Conservation (phyloP, 768 basidiomycete species). For the Tulasnella sp. region DNA sequence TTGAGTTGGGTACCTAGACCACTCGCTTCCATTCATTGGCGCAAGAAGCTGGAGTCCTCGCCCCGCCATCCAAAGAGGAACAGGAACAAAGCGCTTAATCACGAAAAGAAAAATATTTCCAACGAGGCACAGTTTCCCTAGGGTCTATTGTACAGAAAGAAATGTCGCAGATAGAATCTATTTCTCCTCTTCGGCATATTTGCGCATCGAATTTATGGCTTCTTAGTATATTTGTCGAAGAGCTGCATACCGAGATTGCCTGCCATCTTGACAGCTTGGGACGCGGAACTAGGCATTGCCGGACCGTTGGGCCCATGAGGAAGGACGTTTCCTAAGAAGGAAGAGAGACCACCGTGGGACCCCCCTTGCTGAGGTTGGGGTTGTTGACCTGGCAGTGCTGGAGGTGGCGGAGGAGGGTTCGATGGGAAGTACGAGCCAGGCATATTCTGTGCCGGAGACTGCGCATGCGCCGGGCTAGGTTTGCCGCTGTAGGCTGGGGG, state of each 20-base stretch:
- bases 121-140: neutral
- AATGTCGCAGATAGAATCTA: constrained; percentile 1
- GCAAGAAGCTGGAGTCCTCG: constrained; percentile 29
- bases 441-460: neutral
- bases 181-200: neutral
- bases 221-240: constrained; percentile 12
- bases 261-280: neutral
- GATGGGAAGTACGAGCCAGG: constrained; percentile 1
- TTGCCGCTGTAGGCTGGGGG: neutral
- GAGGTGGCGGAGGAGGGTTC: neutral
- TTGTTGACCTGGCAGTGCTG: neutral
- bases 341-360: neutral
- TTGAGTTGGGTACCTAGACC: neutral
- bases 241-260: constrained; percentile 13
- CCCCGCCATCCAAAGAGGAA: neutral
- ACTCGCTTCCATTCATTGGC: constrained; percentile 33
- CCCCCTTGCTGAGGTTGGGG: neutral
- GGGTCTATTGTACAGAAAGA: neutral
- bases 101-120: neutral
- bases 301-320: neutral
- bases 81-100: neutral
- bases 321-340: neutral
- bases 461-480: neutral
- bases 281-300: neutral
- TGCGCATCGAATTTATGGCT: neutral